Evolutionary conservation across 1,284 basidiomycete genomes (phyloP), one percentile per base, ranked within the genome.

Genomic region (Cutaneotrichosporon sp.): DNA sequence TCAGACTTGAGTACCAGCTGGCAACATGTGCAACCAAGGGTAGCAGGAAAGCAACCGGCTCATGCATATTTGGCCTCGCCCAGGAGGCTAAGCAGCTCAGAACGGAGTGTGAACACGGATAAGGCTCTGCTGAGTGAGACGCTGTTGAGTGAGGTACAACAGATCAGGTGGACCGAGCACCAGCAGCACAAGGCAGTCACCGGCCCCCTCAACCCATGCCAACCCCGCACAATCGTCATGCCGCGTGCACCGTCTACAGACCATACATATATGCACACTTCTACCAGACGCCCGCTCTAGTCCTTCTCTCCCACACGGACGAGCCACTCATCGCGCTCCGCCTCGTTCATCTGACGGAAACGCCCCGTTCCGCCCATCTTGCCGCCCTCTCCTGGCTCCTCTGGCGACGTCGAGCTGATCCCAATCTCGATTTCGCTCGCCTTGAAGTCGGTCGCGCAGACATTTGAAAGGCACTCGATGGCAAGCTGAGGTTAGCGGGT

Each of bases 371-470:
- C 63, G 14, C 66, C 70, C 32, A 34, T 43, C 39, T 80, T 82
- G 34, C 66, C 65, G 32, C 62, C 64, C 5, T 55, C 55, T 20
- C 52, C 55, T 6, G 58, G 63, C 61, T 73, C 71, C 17, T 72
- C 71, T 12, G 63, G 43, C 7, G 70, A 65, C 10, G 65, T 63
- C n/a, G 70, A 72, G 26, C 63, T 65, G 47, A 81, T 72, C 14
- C 77, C 80, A 43, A 81, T 73, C 64, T 81, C 79, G 44, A 81
- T 76, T 63, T 81, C 80, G 17, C 61, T 63, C 16, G 76, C 69
- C 70, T 97, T 97, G 79, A 93, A 92, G 72, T 98, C 96, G 20
- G 93, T 96, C 27, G 90, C 86, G 72, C 92, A 85, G 52, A 97
- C 86, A 0, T 86, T 90, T 31, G 90, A 90, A 74, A 99, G 86